These are phyloP conservation scores for Gonium pectorale DNA, from an alignment of 139 green algal species.

Conservation along the genomic window DNA sequence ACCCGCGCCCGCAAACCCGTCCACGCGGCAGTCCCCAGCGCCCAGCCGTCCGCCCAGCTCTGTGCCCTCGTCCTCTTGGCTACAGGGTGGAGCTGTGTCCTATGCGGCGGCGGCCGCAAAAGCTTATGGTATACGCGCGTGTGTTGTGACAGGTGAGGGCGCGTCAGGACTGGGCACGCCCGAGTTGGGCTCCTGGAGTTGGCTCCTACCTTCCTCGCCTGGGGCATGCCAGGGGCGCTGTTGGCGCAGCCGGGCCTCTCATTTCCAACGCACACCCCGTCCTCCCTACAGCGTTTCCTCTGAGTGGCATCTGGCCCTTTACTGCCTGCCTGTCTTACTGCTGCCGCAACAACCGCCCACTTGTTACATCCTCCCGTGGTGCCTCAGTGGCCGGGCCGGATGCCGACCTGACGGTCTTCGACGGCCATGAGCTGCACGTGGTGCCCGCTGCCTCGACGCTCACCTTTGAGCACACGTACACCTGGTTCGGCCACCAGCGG, in stretches of 20 bases:
- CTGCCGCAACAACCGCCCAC: neutral
- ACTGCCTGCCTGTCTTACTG: neutral
- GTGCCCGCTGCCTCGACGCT: constrained; percentile 72
- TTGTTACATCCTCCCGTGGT: neutral
- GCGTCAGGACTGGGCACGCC: too few relatives aligned
- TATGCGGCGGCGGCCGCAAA: constrained; percentile 78
- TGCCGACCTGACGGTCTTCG: constrained; percentile 73
- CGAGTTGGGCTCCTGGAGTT: too few relatives aligned
- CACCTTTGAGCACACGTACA: constrained; percentile 89
- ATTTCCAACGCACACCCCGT: too few relatives aligned
- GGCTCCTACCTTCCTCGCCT: too few relatives aligned
- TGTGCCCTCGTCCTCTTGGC: too few relatives aligned
- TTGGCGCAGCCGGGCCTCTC: too few relatives aligned
- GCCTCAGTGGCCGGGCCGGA: constrained; percentile 69
- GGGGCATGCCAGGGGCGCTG: too few relatives aligned
- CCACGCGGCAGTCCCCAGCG: too few relatives aligned
- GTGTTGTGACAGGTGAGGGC: constrained; percentile 72
- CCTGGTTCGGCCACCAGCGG: constrained; percentile 81
- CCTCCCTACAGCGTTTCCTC: too few relatives aligned
- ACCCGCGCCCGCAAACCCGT: too few relatives aligned
- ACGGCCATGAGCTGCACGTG: constrained; percentile 71
- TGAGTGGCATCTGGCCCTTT: neutral
- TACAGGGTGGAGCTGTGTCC: constrained; percentile 81
- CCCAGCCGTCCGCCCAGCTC: too few relatives aligned
- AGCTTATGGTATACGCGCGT: constrained; percentile 68